Evolutionary conservation across 2,329 filamentous ascomycete genomes (phyloP), one percentile per base, ranked within the genome.

Genomic region (Trichophaea hybrida): DNA sequence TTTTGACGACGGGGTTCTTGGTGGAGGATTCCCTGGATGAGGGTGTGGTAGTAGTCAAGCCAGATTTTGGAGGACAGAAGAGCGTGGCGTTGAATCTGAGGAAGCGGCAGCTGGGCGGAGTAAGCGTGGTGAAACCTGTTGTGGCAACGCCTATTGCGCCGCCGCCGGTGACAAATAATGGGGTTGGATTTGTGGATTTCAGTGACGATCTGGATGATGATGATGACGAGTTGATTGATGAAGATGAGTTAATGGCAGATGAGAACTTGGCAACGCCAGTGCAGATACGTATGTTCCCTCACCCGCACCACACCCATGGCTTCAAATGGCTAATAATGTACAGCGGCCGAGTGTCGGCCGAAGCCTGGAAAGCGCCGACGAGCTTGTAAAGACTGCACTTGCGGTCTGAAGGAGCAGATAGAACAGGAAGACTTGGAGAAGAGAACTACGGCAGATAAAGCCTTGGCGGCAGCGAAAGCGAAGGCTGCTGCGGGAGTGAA

Each of bases 361-460:
- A 88, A 93, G 74, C 79, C 84, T 49, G 88, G 87, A 60, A 94
- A 94, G 76, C 84, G 91, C 67, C 85, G 91, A 58, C 84, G 90
- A 63, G 89, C 93, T 60, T 98, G 93, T 78, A 97, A 98, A 75
- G 93, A 98, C 76, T 98, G 93, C 76, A 91, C 87, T 6, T 98
- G 93, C 71, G 93, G 93, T 55, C 81, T 98, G 32, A 88, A 90
- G 31, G 82, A 93, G 71, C 82, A 85, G 62, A 74, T 97, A 55
- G 86, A 88, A 68, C 84, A 84, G n/a, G 88, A 97, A 75, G 93
- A 97, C 72, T 77, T 76, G 48, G 78, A 78, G 6, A 83, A 81
- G 69, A 79, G 88, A 59, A 74, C 75, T 6, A 75, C 78, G 24
- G 85, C 86, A 35, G 84, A 88, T 69, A 74, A 75, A 51, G 74